Conservation (phyloP, 2,329 filamentous ascomycete genomes). For the Dactylella cylindrospora region DNA sequence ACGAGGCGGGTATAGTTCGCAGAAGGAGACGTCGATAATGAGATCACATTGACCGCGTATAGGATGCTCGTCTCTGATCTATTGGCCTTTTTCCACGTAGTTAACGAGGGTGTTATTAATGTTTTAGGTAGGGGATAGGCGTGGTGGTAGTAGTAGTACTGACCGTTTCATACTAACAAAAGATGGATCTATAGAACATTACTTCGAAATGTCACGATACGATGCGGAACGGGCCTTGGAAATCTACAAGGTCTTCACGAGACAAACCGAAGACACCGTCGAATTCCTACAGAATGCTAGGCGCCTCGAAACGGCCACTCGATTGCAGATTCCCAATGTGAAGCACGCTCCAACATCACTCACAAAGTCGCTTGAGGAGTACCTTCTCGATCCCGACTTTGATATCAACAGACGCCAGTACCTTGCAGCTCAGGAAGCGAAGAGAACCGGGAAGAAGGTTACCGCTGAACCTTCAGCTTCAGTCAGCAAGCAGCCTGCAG, state of each 20-base stretch:
- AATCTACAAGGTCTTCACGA: constrained; percentile 89
- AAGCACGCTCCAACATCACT: constrained; percentile 95
- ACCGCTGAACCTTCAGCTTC: constrained; percentile 51
- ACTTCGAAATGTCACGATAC: constrained; percentile 95
- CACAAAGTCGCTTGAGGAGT: constrained; percentile 86
- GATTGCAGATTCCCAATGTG: constrained; percentile 91
- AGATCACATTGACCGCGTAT: constrained; percentile 90
- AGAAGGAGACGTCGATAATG: constrained; percentile 86
- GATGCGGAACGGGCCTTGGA: constrained; percentile 89
- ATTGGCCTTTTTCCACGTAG: constrained; percentile 83
- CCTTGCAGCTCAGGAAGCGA: constrained; percentile 78
- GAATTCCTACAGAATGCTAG: constrained; percentile 83
- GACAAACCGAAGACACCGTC: constrained; percentile 89
- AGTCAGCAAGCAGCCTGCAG: constrained; percentile 50
- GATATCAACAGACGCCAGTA: constrained; percentile 92
- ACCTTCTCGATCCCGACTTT: constrained; percentile 91
- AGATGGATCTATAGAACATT: constrained; percentile 66
- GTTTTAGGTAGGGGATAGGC: constrained; percentile 86
- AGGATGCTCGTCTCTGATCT: constrained; percentile 87
- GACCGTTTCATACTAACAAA: constrained; percentile 32
- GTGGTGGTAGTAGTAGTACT: too few relatives aligned
- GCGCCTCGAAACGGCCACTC: constrained; percentile 86
- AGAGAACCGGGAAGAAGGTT: constrained; percentile 56
- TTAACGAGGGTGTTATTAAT: constrained; percentile 97
- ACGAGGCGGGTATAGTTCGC: constrained; percentile 64